Percentiles rank a stretch among this genome's conserved stretches.
phyloP scores from a whole-genome alignment of 2,329 filamentous ascomycete species.

The Aureobasidium pullulans region DNA sequence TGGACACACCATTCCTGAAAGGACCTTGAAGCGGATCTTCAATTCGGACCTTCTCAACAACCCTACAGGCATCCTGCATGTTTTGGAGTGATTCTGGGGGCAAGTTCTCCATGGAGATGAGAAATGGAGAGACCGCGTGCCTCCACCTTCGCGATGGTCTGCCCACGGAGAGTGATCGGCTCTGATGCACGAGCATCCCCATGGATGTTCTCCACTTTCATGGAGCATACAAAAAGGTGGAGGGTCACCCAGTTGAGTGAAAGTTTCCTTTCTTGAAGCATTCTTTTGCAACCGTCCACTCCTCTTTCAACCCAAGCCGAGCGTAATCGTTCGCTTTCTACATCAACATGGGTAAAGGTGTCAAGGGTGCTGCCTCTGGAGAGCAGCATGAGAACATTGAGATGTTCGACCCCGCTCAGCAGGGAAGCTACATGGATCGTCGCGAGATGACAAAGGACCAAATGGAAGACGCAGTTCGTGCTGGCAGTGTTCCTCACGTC shows the following conservation, averaged over 20 bases:
- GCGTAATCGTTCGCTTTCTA: background rate
- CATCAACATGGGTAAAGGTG: constrained; percentile 13
- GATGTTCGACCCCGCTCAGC: background rate
- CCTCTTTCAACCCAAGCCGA: background rate
- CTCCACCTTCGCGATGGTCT: background rate
- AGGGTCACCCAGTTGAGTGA: background rate
- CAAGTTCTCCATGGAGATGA: constrained; percentile 11
- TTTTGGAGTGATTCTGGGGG: background rate
- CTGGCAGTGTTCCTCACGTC: constrained; percentile 23
- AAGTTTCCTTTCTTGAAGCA: background rate
- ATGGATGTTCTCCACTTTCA: constrained; percentile 9
- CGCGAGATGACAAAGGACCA: constrained; percentile 17
- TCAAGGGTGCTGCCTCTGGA: background rate
- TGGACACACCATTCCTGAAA: constrained; percentile 1
- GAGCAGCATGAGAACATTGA: constrained; percentile 10
- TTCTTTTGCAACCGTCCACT: background rate
- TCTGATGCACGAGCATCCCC: constrained; percentile 10
- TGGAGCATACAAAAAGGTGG: constrained; percentile 5
- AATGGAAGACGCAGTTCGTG: constrained; percentile 24
- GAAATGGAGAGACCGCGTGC: constrained; percentile 3
- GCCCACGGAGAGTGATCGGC: constrained; percentile 9
- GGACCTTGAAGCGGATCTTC: constrained; percentile 1
- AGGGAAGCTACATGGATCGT: constrained; percentile 3
- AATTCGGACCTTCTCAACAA: constrained; percentile 8
- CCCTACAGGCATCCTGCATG: background rate